phyloP scores from a whole-genome alignment of 2,329 filamentous ascomycete species.

The Penicillium sp. region DNA sequence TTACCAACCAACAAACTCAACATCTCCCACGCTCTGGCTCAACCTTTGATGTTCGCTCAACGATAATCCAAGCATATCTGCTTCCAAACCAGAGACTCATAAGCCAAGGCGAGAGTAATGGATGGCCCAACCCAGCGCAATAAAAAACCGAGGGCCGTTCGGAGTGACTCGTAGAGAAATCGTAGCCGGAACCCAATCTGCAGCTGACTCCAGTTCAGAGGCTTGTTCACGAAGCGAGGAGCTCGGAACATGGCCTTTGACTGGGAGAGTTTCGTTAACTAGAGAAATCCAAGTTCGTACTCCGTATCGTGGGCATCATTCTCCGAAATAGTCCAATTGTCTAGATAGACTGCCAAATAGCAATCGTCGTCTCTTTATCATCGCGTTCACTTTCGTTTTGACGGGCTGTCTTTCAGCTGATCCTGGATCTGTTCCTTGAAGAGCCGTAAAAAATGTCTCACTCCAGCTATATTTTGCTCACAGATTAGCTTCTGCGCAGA shows the following conservation, averaged over 20 bases:
- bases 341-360: not conserved
- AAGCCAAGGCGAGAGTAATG: not conserved
- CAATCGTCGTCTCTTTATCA: not conserved
- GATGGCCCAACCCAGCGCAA: not conserved
- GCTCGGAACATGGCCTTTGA: not conserved
- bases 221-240: not conserved
- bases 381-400: slow-evolving; percentile 23
- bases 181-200: not conserved
- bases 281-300: slow-evolving; percentile 3
- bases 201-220: not conserved
- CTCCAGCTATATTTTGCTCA: slow-evolving; percentile 19
- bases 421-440: slow-evolving; percentile 43
- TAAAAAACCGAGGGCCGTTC: not conserved
- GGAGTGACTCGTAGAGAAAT: not conserved
- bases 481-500: not conserved
- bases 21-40: not conserved
- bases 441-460: slow-evolving; percentile 32
- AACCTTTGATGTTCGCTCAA: not conserved
- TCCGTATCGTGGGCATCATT: slow-evolving; percentile 14
- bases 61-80: not conserved
- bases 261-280: not conserved
- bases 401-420: slow-evolving; percentile 36
- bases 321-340: slow-evolving; percentile 18
- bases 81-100: not conserved
- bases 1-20: too few relatives aligned